Evolutionary conservation across 257 asterid genomes (phyloP).

Genomic region (Nicotiana tabacum): DNA sequence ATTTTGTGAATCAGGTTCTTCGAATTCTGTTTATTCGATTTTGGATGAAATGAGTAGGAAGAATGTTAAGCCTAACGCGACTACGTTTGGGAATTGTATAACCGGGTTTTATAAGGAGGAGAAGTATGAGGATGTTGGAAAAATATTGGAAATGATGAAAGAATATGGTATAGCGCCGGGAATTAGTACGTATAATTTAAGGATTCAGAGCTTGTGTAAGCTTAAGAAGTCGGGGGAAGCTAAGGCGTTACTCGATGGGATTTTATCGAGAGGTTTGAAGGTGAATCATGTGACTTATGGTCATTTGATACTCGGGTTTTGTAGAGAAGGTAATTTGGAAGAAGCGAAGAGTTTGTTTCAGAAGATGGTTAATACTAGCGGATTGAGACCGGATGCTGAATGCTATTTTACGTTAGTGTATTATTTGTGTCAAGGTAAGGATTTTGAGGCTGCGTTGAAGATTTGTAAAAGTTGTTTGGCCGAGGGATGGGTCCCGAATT

Average conservation of each 20-base stretch:
- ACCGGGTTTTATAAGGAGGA: constrained; percentile 66
- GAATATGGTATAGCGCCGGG: constrained; percentile 33
- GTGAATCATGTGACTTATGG: constrained; percentile 50
- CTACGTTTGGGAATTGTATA: constrained; percentile 52
- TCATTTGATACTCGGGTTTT: constrained; percentile 65
- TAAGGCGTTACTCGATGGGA: constrained; percentile 63
- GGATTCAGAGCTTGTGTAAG: constrained; percentile 78
- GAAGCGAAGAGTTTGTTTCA: constrained; percentile 46
- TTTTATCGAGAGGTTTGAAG: constrained; percentile 45
- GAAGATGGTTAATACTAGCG: constrained; percentile 40
- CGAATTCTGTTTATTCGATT: constrained; percentile 51
- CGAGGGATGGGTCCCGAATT: constrained; percentile 66
- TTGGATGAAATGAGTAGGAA: constrained; percentile 74
- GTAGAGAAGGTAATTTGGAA: constrained; percentile 53
- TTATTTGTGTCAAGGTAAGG: constrained; percentile 49
- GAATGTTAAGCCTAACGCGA: constrained; percentile 38
- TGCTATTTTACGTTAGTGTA: constrained; percentile 62
- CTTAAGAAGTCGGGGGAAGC: constrained; percentile 61
- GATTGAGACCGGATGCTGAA: constrained; percentile 39
- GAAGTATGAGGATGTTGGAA: constrained; percentile 60
- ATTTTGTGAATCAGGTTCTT: constrained; percentile 54
- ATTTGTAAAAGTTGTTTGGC: constrained; percentile 44
- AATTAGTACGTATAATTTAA: constrained; percentile 48
- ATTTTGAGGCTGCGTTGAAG: constrained; percentile 54
- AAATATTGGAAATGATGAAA: constrained; percentile 58